Conservation (phyloP, 306 rosid species). For the Acacia confusa region DNA sequence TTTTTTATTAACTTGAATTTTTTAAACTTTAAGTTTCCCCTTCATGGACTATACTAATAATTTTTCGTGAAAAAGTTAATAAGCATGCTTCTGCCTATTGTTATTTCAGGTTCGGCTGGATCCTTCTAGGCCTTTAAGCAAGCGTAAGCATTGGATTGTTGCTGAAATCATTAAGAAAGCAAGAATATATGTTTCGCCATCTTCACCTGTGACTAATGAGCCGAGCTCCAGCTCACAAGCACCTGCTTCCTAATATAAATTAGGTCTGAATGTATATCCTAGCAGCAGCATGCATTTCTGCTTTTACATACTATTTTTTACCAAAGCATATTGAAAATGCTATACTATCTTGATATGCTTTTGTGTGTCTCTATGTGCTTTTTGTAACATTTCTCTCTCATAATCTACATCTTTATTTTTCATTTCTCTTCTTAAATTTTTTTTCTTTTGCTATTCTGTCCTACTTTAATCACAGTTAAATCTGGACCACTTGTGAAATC, state of each 20-base stretch:
- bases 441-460: not conserved
- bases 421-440: not conserved
- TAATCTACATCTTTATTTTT: not conserved
- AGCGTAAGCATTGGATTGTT: slow-evolving; percentile 78
- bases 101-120: slow-evolving; percentile 68
- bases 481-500: not conserved
- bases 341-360: not conserved
- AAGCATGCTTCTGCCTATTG: not conserved
- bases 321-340: not conserved
- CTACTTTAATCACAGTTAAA: not conserved
- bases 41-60: not conserved
- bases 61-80: slow-evolving; percentile 10
- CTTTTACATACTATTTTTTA: not conserved
- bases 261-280: slow-evolving; percentile 21
- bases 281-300: not conserved
- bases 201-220: slow-evolving; percentile 11
- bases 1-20: not conserved
- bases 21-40: not conserved
- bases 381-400: not conserved
- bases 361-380: not conserved
- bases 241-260: slow-evolving; percentile 30
- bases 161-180: slow-evolving; percentile 89
- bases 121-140: slow-evolving; percentile 85
- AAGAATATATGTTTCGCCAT: slow-evolving; percentile 68
- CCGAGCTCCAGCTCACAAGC: slow-evolving; percentile 29